phyloP scores from a whole-genome alignment of 768 basidiomycete species.

The Pholiota conissans region DNA sequence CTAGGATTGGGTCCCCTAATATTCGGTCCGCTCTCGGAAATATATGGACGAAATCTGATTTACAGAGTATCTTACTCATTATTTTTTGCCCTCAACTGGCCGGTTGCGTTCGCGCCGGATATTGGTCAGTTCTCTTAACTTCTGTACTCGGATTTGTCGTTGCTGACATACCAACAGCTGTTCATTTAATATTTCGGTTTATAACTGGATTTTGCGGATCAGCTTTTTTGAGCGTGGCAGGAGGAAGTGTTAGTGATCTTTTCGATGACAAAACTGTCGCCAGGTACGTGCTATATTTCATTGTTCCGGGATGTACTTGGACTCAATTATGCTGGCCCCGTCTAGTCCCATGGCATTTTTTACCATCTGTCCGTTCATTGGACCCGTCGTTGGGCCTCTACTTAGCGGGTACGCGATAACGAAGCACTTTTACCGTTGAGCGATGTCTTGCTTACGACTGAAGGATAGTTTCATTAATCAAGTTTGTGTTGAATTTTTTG shows the following conservation, averaged over 20 bases:
- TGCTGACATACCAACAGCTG: slow-evolving; percentile 32
- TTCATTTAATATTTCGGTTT: slow-evolving; percentile 60
- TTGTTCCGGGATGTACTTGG: neutral
- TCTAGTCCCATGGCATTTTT: slow-evolving; percentile 57
- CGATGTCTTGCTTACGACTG: neutral
- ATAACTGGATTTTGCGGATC: slow-evolving; percentile 57
- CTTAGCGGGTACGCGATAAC: slow-evolving; percentile 48
- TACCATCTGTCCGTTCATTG: slow-evolving; percentile 53
- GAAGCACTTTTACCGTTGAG: neutral
- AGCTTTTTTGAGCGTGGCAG: slow-evolving; percentile 56
- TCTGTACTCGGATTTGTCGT: neutral
- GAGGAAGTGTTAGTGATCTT: slow-evolving; percentile 56
- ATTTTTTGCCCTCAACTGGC: slow-evolving; percentile 66
- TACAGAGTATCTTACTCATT: slow-evolving; percentile 61
- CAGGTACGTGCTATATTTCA: slow-evolving; percentile 38
- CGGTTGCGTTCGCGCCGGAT: slow-evolving; percentile 73
- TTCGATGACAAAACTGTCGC: slow-evolving; percentile 59
- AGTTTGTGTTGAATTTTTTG: slow-evolving; percentile 28
- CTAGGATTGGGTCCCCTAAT: slow-evolving; percentile 57
- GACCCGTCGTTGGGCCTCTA: slow-evolving; percentile 55
- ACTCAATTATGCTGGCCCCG: no score
- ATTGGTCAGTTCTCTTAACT: slow-evolving; percentile 41
- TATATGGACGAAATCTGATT: slow-evolving; percentile 65
- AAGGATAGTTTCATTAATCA: slow-evolving; percentile 64
- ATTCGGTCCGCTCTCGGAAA: slow-evolving; percentile 52